Percentiles rank a stretch among this genome's conserved stretches.
Conservation (phyloP, 2,329 filamentous ascomycete genomes). For the Exophiala phaeomuriformis region DNA sequence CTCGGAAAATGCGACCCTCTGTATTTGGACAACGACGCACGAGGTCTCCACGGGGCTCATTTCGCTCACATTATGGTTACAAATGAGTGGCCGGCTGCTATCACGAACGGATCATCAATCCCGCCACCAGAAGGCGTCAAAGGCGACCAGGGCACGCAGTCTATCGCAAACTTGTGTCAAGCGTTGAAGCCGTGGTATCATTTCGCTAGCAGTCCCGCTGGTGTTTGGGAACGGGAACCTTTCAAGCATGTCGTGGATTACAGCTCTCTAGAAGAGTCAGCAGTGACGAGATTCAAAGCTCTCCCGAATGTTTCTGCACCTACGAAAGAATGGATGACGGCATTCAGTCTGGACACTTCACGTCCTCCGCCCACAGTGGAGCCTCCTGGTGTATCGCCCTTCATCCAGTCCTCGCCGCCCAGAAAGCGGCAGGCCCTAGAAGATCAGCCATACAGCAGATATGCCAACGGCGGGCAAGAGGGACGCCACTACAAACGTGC, state of each 20-base stretch:
- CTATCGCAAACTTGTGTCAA: slow-evolving; percentile 70
- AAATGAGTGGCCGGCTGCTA: slow-evolving; percentile 69
- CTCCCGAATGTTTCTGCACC: slow-evolving; percentile 70
- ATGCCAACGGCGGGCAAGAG: slow-evolving; percentile 34
- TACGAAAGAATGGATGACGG: slow-evolving; percentile 57
- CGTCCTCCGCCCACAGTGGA: slow-evolving; percentile 54
- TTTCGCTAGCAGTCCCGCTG: slow-evolving; percentile 61
- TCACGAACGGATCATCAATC: slow-evolving; percentile 63
- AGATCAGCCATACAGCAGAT: slow-evolving; percentile 29
- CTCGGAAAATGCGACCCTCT: slow-evolving; percentile 68
- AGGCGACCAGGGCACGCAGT: slow-evolving; percentile 52
- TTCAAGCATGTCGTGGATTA: slow-evolving; percentile 49
- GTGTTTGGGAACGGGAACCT: slow-evolving; percentile 85
- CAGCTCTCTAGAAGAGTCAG: slow-evolving; percentile 48
- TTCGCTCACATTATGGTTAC: slow-evolving; percentile 82
- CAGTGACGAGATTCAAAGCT: slow-evolving; percentile 82
- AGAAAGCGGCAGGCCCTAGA: slow-evolving; percentile 47
- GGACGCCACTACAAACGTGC: slow-evolving; percentile 43
- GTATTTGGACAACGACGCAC: slow-evolving; percentile 71
- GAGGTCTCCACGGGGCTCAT: slow-evolving; percentile 66
- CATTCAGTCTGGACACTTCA: slow-evolving; percentile 61
- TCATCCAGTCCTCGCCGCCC: slow-evolving; percentile 39
- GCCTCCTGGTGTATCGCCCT: slow-evolving; percentile 67
- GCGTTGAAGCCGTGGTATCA: slow-evolving; percentile 87
- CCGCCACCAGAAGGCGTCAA: slow-evolving; percentile 45